Conservation (phyloP, 176 grass and related monocot species). For the Avena sativa region DNA sequence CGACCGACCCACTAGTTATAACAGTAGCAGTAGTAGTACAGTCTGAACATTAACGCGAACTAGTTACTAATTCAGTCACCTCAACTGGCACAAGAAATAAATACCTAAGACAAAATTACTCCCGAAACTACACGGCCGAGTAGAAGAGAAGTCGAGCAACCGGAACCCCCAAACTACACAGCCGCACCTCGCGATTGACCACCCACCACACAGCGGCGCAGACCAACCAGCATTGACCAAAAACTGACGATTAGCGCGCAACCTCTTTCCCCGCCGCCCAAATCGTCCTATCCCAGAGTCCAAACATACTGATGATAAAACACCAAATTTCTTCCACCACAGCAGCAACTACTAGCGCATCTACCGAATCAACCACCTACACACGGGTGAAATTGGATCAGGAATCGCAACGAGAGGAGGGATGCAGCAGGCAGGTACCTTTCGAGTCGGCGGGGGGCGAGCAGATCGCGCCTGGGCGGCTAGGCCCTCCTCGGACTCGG, state of each 20-base stretch:
- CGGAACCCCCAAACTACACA: slow-evolving; percentile 18
- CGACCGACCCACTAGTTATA: not conserved
- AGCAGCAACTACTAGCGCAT: not conserved
- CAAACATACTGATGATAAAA: slow-evolving; percentile 12
- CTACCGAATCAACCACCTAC: slow-evolving; percentile 16
- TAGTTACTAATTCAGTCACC: not conserved
- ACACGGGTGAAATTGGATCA: not conserved
- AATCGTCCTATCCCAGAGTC: not conserved
- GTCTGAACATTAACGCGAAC: not conserved
- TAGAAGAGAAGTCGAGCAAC: not conserved
- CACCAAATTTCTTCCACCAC: not conserved
- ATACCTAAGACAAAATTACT: not conserved
- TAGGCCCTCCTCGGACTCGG: slow-evolving; percentile 15
- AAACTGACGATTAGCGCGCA: not conserved
- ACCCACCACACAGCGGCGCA: not conserved
- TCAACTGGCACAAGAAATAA: not conserved
- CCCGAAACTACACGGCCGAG: not conserved
- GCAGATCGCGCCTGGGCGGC: slow-evolving; percentile 29
- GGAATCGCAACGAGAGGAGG: not conserved
- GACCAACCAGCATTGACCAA: slow-evolving; percentile 28
- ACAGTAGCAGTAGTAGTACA: slow-evolving; percentile 23
- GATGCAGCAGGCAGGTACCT: not conserved
- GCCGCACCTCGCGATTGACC: not conserved
- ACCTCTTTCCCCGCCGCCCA: not conserved
- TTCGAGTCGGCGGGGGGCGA: not conserved